Evolutionary conservation across 495 filamentous ascomycete genomes (phyloP), one percentile per base, ranked within the genome.

Genomic region (Gamarada debralockiae): DNA sequence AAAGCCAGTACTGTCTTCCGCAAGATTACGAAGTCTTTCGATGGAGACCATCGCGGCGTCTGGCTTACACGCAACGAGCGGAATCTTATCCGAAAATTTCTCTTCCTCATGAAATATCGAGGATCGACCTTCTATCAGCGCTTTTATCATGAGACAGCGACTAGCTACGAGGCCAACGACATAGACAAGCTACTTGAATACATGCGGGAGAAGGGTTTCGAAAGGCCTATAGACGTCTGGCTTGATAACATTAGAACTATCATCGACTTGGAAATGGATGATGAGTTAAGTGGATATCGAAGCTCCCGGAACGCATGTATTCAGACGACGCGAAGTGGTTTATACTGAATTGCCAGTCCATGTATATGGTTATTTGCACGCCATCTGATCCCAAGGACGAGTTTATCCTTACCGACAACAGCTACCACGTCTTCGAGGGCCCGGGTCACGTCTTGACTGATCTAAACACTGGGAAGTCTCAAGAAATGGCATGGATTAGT

Each of bases 71-170:
- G 75, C 3, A 36, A 37, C 4, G 69, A 80, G 38, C 61, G 61
- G 41, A 60, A 78, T 51, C 20, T 57, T 4, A 48, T 80, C 20
- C 71, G 77, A 52, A 79, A 76, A 45, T 80, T 81, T 50, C 62
- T 80, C 14, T 80, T 79, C 61, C 63, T 81, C 15, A 72, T 81
- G 65, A 74, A 72, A 44, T 80, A 76, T 50, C 72, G 78, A 17
- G 59, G 56, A 36, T 36, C 34, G 1, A 31, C 24, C 6, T 73
- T 75, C 36, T 59, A 69, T 31, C 20, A 41, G 18, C 63, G 66
- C 6, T 76, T 65, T 59, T 62, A 65, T 53, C 56, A 66, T 29
- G 57, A 70, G 13, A 62, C 34, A 6, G 39, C 56, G 1, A 70
- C 73, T 7, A 54, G 50, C 2, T 80, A 80, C 53, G 31, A 60